These are phyloP conservation scores for Ophiostoma novo-ulmi DNA, from an alignment of 2,329 filamentous ascomycete species.

Conservation along the genomic window DNA sequence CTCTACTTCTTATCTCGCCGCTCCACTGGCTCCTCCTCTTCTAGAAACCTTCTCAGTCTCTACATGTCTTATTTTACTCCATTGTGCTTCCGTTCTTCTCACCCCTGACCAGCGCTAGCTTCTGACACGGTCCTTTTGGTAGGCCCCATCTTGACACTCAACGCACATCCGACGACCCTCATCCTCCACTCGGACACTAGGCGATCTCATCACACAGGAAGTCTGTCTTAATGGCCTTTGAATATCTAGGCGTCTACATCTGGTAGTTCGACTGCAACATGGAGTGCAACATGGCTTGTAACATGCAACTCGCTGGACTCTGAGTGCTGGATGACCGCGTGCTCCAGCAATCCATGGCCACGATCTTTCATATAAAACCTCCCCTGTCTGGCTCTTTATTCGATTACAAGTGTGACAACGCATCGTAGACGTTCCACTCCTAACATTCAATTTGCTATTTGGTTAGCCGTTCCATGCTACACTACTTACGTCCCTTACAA, in stretches of 20 bases:
- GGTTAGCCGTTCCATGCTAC: background rate
- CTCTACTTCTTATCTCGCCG: background rate
- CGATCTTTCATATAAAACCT: background rate
- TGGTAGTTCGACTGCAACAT: background rate
- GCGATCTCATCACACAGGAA: background rate
- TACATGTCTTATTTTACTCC: background rate
- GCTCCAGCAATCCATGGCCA: background rate
- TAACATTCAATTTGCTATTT: background rate
- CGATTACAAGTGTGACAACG: background rate
- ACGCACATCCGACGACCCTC: background rate
- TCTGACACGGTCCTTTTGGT: background rate
- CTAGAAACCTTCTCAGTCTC: background rate
- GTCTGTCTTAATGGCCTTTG: background rate
- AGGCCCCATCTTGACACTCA: background rate
- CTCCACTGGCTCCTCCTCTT: background rate
- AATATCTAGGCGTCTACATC: background rate
- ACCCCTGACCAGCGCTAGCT: background rate
- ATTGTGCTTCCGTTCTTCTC: background rate
- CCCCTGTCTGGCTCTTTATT: background rate
- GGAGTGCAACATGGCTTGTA: background rate
- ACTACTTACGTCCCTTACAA: background rate
- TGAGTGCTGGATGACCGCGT: background rate
- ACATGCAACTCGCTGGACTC: background rate
- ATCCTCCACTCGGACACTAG: background rate
- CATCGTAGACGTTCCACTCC: background rate